phyloP scores from a whole-genome alignment of 2,329 filamentous ascomycete species.

The Pseudogymnoascus destructans region DNA sequence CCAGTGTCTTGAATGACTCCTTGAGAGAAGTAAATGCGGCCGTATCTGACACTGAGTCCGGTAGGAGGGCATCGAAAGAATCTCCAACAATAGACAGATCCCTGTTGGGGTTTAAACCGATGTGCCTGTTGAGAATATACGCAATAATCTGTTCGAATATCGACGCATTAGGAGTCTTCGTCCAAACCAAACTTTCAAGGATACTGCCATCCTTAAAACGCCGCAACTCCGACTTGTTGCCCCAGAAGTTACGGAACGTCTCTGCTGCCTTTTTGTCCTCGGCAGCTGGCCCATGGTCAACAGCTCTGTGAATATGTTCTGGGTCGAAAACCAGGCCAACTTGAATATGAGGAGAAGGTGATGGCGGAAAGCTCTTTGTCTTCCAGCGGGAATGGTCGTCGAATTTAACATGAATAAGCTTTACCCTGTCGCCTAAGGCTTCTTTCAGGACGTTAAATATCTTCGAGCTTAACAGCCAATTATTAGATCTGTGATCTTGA shows the following conservation, averaged over 20 bases:
- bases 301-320: conserved; percentile 55
- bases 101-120: conserved; percentile 39
- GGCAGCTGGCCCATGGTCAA: conserved; percentile 78
- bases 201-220: conserved; percentile 95
- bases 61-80: conserved; percentile 33
- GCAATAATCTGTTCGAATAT: conserved; percentile 69
- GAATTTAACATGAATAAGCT: conserved; percentile 48
- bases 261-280: conserved; percentile 75
- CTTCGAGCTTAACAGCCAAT: conserved; percentile 34
- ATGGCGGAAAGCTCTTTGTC: conserved; percentile 29
- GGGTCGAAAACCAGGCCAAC: conserved; percentile 63
- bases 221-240: conserved; percentile 79
- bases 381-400: conserved; percentile 33
- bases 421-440: conserved; percentile 64
- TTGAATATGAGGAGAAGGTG: conserved; percentile 31
- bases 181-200: conserved; percentile 83
- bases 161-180: conserved; percentile 42
- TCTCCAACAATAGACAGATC: conserved; percentile 33
- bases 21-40: conserved; percentile 54
- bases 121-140: conserved; percentile 57
- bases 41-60: conserved; percentile 25
- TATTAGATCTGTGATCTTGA: conserved; percentile 22
- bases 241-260: conserved; percentile 85
- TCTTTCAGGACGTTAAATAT: conserved; percentile 52
- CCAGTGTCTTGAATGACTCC: conserved; percentile 58